phyloP scores from a whole-genome alignment of 1,139 yeast species.

The Pichiaceae sp. region DNA sequence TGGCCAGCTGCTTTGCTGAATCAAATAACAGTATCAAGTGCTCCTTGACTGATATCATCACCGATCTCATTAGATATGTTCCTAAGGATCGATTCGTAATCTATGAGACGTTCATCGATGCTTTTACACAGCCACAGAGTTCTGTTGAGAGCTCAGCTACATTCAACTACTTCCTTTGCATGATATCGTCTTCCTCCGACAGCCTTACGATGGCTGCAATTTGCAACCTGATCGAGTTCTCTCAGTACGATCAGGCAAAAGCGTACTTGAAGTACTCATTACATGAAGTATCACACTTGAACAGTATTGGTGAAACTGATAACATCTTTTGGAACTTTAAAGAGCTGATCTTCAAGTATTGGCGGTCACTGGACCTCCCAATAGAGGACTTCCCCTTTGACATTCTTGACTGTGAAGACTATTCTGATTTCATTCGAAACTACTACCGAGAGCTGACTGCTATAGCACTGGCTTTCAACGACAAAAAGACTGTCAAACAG shows the following conservation, averaged over 20 bases:
- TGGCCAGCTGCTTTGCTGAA: slow-evolving; percentile 5
- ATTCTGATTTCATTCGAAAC: slow-evolving; percentile 23
- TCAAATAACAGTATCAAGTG: slow-evolving; percentile 12
- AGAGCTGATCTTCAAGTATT: slow-evolving; percentile 25
- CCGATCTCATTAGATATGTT: slow-evolving; percentile 3
- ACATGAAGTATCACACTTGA: slow-evolving; percentile 15
- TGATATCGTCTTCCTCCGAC: slow-evolving; percentile 25
- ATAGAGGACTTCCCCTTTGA: slow-evolving; percentile 32
- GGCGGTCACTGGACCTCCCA: slow-evolving; percentile 31
- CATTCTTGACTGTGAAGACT: slow-evolving; percentile 28
- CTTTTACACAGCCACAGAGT: slow-evolving; percentile 28
- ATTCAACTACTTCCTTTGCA: slow-evolving; percentile 29
- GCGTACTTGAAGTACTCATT: slow-evolving; percentile 27
- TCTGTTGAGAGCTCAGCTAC: slow-evolving; percentile 34
- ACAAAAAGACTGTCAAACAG: slow-evolving; percentile 6
- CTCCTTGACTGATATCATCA: slow-evolving; percentile 6
- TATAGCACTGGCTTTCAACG: slow-evolving; percentile 25
- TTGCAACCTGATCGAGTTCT: slow-evolving; percentile 35
- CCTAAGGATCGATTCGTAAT: slow-evolving; percentile 21
- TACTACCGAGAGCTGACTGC: slow-evolving; percentile 31
- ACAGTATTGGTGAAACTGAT: slow-evolving; percentile 13
- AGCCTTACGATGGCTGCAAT: slow-evolving; percentile 27
- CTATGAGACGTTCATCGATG: slow-evolving; percentile 27
- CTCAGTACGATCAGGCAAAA: slow-evolving; percentile 27
- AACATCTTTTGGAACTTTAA: slow-evolving; percentile 25